Percentiles rank a stretch among this genome's conserved stretches.
Evolutionary conservation across 1,139 yeast genomes (phyloP).

Genomic region (Magnusiomyces ingens): DNA sequence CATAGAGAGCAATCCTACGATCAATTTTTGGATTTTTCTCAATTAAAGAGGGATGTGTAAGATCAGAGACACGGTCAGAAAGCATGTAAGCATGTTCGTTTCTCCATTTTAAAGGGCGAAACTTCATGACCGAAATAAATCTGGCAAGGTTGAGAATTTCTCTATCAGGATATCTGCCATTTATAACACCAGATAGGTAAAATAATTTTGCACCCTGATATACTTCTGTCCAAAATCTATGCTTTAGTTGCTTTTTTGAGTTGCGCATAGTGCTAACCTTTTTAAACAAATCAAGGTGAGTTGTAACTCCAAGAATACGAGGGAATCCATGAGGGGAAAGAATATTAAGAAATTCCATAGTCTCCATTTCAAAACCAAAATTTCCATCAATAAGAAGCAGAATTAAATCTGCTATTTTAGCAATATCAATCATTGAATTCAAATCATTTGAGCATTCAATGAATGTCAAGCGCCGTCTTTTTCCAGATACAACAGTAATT

Average conservation of each 20-base stretch:
- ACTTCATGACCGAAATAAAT: conserved; percentile 94
- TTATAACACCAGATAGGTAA: conserved; percentile 89
- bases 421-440: conserved; percentile 93
- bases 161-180: conserved; percentile 96
- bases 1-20: conserved; percentile 85
- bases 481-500: conserved; percentile 95
- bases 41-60: conserved; percentile 83
- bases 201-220: conserved; percentile 97
- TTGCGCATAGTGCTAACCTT: conserved; percentile 85
- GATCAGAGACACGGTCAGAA: conserved; percentile 89
- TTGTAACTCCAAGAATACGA: conserved; percentile 88
- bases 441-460: conserved; percentile 90
- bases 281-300: conserved; percentile 91
- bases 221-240: conserved; percentile 98
- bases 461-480: conserved; percentile 85
- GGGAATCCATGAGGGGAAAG: conserved; percentile 99
- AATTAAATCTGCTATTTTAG: conserved; percentile 91
- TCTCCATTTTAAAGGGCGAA: conserved; percentile 97
- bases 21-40: conserved; percentile 78
- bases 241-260: conserved; percentile 85
- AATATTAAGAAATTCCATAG: conserved; percentile 94
- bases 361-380: conserved; percentile 98
- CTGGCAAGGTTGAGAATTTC: conserved; percentile 88
- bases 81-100: conserved; percentile 93
- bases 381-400: conserved; percentile 89